These are phyloP conservation scores for Globisporangium nagaii DNA, from an alignment of 352 stramenopile species.

Conservation along the genomic window DNA sequence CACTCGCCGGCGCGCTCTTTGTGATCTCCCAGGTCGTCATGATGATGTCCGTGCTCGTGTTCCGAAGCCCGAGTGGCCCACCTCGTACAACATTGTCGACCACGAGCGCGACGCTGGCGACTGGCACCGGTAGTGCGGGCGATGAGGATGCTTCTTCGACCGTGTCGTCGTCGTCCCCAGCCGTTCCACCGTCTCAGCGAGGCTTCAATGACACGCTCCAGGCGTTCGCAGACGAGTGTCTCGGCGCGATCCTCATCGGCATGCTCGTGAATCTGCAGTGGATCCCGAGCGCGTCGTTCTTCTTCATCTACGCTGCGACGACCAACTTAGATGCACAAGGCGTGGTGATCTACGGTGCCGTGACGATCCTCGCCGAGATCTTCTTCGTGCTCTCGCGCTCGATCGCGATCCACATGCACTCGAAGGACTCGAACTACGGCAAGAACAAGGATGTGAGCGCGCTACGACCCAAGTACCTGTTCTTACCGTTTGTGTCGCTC, in stretches of 20 bases:
- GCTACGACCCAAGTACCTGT: slow-evolving; percentile 50
- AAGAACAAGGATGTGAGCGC: slow-evolving; percentile 35
- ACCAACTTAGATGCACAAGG: slow-evolving; percentile 31
- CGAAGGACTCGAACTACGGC: slow-evolving; percentile 50
- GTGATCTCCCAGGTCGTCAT: slow-evolving; percentile 70
- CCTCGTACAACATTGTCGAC: slow-evolving; percentile 7
- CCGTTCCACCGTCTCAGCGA: background rate
- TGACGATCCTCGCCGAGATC: slow-evolving; percentile 34
- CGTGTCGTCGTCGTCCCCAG: background rate
- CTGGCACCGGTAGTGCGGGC: background rate
- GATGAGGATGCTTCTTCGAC: background rate
- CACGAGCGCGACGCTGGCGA: background rate
- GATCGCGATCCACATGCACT: slow-evolving; percentile 52
- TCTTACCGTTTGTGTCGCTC: slow-evolving; percentile 31
- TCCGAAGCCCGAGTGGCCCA: slow-evolving; percentile 15
- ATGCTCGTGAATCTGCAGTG: slow-evolving; percentile 63
- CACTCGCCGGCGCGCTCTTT: slow-evolving; percentile 51
- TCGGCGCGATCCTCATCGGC: slow-evolving; percentile 41
- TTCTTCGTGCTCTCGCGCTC: slow-evolving; percentile 53
- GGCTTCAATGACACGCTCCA: slow-evolving; percentile 27
- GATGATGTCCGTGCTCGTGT: slow-evolving; percentile 80
- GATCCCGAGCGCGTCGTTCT: slow-evolving; percentile 46
- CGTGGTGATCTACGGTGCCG: slow-evolving; percentile 36
- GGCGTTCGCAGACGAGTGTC: slow-evolving; percentile 46
- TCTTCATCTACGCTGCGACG: slow-evolving; percentile 41